Conservation (phyloP, 2,329 filamentous ascomycete species). For the Cordyceps tenuipes region DNA sequence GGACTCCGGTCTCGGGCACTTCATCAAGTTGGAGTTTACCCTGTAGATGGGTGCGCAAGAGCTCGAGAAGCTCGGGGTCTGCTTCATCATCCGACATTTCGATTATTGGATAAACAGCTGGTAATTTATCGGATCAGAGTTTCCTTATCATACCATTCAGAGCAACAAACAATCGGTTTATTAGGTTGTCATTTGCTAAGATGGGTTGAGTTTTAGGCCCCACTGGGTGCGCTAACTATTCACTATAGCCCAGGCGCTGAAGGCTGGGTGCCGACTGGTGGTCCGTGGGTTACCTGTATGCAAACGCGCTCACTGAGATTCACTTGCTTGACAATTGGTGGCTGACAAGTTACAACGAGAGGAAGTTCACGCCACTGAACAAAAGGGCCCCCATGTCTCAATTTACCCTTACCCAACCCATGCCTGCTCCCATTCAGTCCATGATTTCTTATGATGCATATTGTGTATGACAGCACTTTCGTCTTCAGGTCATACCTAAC, state of each 20-base stretch:
- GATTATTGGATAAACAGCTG: not conserved
- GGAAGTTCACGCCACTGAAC: not conserved
- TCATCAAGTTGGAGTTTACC: slow-evolving; percentile 46
- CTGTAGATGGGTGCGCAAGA: slow-evolving; percentile 72
- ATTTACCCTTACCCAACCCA: not conserved
- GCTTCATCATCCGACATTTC: slow-evolving; percentile 86
- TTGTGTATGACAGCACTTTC: not conserved
- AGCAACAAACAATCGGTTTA: not conserved
- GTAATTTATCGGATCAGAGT: not conserved
- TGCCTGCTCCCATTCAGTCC: not conserved
- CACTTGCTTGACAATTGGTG: not conserved
- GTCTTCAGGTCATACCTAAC: not conserved
- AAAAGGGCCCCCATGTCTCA: not conserved
- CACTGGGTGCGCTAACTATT: slow-evolving; percentile 1
- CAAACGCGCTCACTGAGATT: not conserved
- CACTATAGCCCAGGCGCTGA: not conserved
- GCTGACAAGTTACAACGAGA: too few species aligned
- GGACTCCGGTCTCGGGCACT: slow-evolving; percentile 70
- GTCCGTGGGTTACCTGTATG: not conserved
- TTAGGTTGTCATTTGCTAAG: not conserved
- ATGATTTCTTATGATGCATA: not conserved
- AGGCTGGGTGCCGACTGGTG: not conserved
- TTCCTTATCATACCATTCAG: not conserved
- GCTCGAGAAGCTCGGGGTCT: slow-evolving; percentile 77
- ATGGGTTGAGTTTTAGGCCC: not conserved